These are phyloP conservation scores for Spergularia marina DNA, from an alignment of 148 eudicot species.

Conservation along the genomic window DNA sequence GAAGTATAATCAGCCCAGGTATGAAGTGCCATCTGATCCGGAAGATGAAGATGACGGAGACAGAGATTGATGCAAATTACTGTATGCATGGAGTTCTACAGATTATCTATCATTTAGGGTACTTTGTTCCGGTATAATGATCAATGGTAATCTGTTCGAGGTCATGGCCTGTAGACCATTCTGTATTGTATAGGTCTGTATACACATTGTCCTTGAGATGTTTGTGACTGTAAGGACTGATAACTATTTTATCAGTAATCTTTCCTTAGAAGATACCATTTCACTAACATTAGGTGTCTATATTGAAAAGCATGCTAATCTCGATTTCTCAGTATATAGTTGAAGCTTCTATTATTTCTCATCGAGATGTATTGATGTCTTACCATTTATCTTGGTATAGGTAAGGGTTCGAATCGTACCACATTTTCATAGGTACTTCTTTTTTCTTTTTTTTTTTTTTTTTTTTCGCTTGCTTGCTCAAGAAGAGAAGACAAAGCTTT, in stretches of 20 bases:
- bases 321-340: neutral
- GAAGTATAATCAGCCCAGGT: slow-evolving; percentile 78
- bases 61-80: slow-evolving; percentile 27
- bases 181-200: neutral
- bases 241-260: neutral
- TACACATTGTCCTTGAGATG: neutral
- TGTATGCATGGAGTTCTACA: neutral
- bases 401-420: too few relatives aligned
- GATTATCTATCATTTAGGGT: neutral
- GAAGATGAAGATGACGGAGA: slow-evolving; percentile 46
- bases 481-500: too few relatives aligned
- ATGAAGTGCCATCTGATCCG: slow-evolving; percentile 68
- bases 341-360: too few relatives aligned
- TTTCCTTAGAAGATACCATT: neutral
- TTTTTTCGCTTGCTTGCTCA: too few relatives aligned
- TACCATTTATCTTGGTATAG: too few relatives aligned
- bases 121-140: neutral
- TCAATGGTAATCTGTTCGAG: neutral
- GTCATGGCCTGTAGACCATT: neutral
- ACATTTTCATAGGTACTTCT: too few relatives aligned
- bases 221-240: neutral
- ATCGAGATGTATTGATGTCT: too few relatives aligned
- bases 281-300: neutral
- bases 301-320: neutral
- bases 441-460: too few relatives aligned